phyloP scores from a whole-genome alignment of 495 filamentous ascomycete genomes.

The Aspergillus ellipticus region DNA sequence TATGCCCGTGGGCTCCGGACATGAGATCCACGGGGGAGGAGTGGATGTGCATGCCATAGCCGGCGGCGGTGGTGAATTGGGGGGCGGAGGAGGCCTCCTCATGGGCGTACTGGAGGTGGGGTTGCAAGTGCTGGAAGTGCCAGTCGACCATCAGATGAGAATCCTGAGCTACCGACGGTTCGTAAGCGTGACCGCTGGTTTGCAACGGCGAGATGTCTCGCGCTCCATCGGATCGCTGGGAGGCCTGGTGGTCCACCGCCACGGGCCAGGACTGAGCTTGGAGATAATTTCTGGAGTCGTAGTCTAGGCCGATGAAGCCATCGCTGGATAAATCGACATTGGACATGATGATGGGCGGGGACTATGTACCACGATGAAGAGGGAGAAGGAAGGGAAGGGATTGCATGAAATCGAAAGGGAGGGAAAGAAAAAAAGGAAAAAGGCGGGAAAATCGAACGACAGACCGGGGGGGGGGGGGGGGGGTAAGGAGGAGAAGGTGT shows the following conservation, averaged over 20 bases:
- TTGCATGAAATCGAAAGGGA: conserved; percentile 6
- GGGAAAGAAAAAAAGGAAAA: conserved; percentile 10
- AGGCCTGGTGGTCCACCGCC: conserved; percentile 36
- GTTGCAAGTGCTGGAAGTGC: conserved; percentile 53
- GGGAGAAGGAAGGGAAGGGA: conserved; percentile 1
- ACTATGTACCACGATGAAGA: conserved; percentile 10
- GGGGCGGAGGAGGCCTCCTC: conserved; percentile 49
- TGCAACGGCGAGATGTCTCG: conserved; percentile 45
- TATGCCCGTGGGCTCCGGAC: conserved; percentile 59
- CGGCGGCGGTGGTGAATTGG: conserved; percentile 41
- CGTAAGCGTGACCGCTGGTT: conserved; percentile 46
- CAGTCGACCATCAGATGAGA: conserved; percentile 47
- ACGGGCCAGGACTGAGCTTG: conserved; percentile 43
- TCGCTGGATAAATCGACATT: conserved; percentile 43
- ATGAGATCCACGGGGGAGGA: conserved; percentile 67
- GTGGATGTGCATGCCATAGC: conserved; percentile 50
- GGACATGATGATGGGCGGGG: conserved; percentile 30
- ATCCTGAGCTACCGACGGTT: conserved; percentile 44
- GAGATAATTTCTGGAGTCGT: conserved; percentile 47
- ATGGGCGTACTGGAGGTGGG: conserved; percentile 41
- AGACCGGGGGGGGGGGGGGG: too few relatives aligned
- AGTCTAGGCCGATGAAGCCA: conserved; percentile 46
- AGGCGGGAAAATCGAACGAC: conserved; percentile 3
- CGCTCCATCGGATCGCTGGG: conserved; percentile 32
- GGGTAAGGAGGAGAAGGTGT: conserved; percentile 3